Percentiles rank a stretch among this genome's conserved stretches.
These are phyloP conservation scores for Geotrichum armillariae DNA, from an alignment of 1,139 yeast species.

Conservation along the genomic window DNA sequence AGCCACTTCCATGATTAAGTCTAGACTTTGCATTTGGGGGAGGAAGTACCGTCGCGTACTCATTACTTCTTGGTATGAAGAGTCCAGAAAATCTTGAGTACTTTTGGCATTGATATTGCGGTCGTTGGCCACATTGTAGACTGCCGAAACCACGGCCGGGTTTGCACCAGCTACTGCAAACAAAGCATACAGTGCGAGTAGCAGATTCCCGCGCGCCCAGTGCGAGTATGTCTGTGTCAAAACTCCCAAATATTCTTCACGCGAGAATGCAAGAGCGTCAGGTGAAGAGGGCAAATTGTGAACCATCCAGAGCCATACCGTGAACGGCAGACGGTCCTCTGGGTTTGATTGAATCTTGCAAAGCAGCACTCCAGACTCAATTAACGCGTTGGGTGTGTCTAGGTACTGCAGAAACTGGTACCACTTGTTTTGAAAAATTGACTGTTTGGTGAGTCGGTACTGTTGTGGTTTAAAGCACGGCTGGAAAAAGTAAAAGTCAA, in stretches of 20 bases:
- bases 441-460: not conserved
- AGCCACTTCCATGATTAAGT: constrained; percentile 1
- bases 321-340: not conserved
- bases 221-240: not conserved
- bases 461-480: constrained; percentile 1
- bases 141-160: not conserved
- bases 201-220: not conserved
- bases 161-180: constrained; percentile 8
- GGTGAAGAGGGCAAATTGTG: not conserved
- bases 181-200: not conserved
- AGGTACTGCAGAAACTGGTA: constrained; percentile 1
- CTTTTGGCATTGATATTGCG: not conserved
- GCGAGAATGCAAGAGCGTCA: not conserved
- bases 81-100: not conserved
- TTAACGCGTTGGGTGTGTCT: constrained; percentile 7
- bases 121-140: not conserved
- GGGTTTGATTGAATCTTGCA: not conserved
- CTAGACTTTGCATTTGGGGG: not conserved
- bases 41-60: constrained; percentile 1
- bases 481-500: constrained; percentile 10
- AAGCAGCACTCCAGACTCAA: constrained; percentile 9
- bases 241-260: constrained; percentile 3
- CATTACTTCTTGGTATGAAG: not conserved
- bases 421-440: constrained; percentile 8
- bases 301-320: constrained; percentile 9